Conservation (phyloP, 2,329 filamentous ascomycete species). For the Hymenoscyphus infarciens region DNA sequence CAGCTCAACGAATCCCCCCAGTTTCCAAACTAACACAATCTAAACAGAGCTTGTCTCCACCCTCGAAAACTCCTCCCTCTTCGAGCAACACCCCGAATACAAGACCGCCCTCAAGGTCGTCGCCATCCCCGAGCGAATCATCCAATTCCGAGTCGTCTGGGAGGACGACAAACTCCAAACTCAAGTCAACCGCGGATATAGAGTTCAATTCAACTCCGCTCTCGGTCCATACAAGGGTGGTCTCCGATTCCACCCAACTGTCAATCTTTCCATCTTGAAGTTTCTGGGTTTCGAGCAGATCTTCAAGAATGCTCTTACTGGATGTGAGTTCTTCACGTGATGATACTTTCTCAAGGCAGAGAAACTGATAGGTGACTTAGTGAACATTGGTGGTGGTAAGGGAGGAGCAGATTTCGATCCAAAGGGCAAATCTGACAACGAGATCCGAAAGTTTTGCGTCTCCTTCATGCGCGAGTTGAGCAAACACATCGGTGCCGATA, state of each 20-base stretch:
- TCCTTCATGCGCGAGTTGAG: constrained; percentile 94
- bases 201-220: constrained; percentile 97
- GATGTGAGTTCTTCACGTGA: constrained; percentile 57
- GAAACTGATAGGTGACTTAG: constrained; percentile 38
- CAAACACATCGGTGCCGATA: constrained; percentile 95
- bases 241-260: constrained; percentile 87
- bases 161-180: constrained; percentile 87
- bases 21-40: not conserved
- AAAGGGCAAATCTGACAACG: constrained; percentile 95
- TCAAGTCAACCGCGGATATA: constrained; percentile 91
- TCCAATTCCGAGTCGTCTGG: constrained; percentile 98
- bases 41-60: constrained; percentile 82
- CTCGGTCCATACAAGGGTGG: constrained; percentile 98
- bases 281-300: constrained; percentile 99
- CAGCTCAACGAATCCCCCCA: not conserved
- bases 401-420: constrained; percentile 98
- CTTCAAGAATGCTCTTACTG: constrained; percentile 99
- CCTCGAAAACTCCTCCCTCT: constrained; percentile 89
- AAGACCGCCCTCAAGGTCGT: constrained; percentile 82
- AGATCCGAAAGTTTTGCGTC: constrained; percentile 96
- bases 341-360: not conserved
- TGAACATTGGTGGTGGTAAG: constrained; percentile 96
- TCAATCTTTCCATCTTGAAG: constrained; percentile 81
- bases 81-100: constrained; percentile 93
- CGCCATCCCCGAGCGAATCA: constrained; percentile 88